Percentiles rank a stretch among this genome's conserved stretches.
phyloP scores from a whole-genome alignment of 139 green algal genomes.

The Desmodesmus armatus region DNA sequence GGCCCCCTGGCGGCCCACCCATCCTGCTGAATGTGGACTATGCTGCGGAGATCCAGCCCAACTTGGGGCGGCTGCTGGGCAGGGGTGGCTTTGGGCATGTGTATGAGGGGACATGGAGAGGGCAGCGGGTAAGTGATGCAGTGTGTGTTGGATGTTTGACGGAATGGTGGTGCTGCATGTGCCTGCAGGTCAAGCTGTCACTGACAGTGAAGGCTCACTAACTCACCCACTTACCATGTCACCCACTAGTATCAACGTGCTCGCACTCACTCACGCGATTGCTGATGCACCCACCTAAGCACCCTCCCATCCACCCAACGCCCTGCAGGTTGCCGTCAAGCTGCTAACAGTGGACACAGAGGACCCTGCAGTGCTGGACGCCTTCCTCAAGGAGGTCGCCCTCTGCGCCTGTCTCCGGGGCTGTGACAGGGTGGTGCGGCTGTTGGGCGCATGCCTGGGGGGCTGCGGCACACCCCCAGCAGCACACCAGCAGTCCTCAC shows the following conservation, averaged over 20 bases:
- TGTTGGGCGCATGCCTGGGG: slow-evolving; percentile 72
- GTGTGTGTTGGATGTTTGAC: not conserved
- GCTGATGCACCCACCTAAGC: no score
- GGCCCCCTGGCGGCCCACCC: not conserved
- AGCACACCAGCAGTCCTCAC: not conserved
- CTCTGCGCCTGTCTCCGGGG: slow-evolving; percentile 55
- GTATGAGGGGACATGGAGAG: slow-evolving; percentile 71
- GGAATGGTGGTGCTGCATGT: not conserved
- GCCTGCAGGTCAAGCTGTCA: not conserved
- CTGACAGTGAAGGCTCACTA: no score
- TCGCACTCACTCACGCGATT: no score
- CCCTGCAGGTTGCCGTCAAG: slow-evolving; percentile 46
- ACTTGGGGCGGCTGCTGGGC: slow-evolving; percentile 71
- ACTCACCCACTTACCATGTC: no score
- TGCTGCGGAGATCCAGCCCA: slow-evolving; percentile 69
- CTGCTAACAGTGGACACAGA: slow-evolving; percentile 42
- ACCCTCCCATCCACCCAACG: no score
- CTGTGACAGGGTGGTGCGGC: slow-evolving; percentile 60
- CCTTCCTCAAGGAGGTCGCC: slow-evolving; percentile 76
- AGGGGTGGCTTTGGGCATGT: slow-evolving; percentile 80
- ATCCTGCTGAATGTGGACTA: slow-evolving; percentile 82
- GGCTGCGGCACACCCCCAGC: not conserved
- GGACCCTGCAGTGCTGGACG: slow-evolving; percentile 43
- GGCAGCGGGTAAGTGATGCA: slow-evolving; percentile 61
- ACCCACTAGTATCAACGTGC: no score